Conservation (phyloP, 2,329 filamentous ascomycete genomes). For the Aspergillus glaucus region DNA sequence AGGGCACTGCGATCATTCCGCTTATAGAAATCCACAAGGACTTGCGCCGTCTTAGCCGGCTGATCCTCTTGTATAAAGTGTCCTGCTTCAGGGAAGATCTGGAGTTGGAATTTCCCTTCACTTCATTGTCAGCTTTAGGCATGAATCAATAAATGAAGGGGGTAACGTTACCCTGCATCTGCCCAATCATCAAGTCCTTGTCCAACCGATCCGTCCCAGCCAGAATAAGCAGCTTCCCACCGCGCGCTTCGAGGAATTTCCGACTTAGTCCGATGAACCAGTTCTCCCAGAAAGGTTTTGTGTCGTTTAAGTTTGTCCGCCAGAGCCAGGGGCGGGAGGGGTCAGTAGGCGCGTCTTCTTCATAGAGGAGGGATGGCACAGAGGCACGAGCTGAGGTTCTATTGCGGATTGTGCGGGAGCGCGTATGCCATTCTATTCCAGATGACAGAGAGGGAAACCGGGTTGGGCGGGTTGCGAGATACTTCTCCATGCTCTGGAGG, state of each 20-base stretch:
- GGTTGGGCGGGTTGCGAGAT: slow-evolving; percentile 72
- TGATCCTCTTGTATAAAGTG: slow-evolving; percentile 97
- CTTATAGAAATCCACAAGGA: slow-evolving; percentile 83
- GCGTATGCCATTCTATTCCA: slow-evolving; percentile 89
- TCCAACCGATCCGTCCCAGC: slow-evolving; percentile 87
- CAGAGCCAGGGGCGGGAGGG: slow-evolving; percentile 62
- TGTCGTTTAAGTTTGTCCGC: slow-evolving; percentile 76
- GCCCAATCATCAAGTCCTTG: slow-evolving; percentile 87
- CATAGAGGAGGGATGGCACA: slow-evolving; percentile 69
- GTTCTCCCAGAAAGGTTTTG: slow-evolving; percentile 85
- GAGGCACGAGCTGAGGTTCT: slow-evolving; percentile 75
- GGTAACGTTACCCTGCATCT: slow-evolving; percentile 74
- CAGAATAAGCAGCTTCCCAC: slow-evolving; percentile 76
- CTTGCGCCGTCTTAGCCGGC: slow-evolving; percentile 78
- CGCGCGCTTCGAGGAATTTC: slow-evolving; percentile 76
- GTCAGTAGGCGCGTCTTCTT: slow-evolving; percentile 32
- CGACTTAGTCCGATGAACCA: slow-evolving; percentile 86
- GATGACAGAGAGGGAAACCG: slow-evolving; percentile 71
- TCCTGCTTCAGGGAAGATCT: slow-evolving; percentile 89
- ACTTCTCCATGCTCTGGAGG: slow-evolving; percentile 86
- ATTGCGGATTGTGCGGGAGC: slow-evolving; percentile 81
- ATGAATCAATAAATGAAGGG: background rate
- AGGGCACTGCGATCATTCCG: slow-evolving; percentile 81
- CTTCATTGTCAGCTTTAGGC: background rate
- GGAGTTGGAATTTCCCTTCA: slow-evolving; percentile 78